Base-by-base conservation (phyloP, 2,329 filamentous ascomycete species). In the Clonostachys rosea region DNA sequence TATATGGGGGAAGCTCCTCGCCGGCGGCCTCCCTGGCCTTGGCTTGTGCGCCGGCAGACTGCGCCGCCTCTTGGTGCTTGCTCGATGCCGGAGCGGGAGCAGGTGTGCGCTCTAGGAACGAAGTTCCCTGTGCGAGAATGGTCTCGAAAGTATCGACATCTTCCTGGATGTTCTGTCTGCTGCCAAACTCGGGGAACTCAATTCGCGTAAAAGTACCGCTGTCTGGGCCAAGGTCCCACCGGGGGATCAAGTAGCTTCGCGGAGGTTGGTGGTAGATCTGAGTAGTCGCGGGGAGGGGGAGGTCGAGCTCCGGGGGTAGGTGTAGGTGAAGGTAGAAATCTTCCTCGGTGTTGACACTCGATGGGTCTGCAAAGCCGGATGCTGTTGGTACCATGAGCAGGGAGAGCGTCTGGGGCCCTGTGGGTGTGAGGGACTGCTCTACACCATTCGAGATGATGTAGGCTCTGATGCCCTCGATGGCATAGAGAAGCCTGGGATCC, bases 311-410 rank as follows among this genome's bases (percentile, higher is more conserved):
- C 17, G 92, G 92, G 13, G 92, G 91, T 10, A 97, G 83, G 59
- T 96, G 91, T 20, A 99, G 81, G 66, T 97, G 92, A 6, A 99
- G 83, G 65, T 97, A 97, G 71, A 96, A 97, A 73, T 97, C 94
- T 63, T 96, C 88, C 61, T 91, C 86, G 54, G 81, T 75, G 43
- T 63, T 56, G 42, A 76, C 74, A 47, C 81, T 48, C 12, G 73
- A 59, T 10, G 68, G 60, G 49, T 81, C 78, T 43, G 78, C 75
- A 58, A 82, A 88, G 20, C 86, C 80, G 33, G 89, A 89, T 14
- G 86, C 87, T 4, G 92, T 96, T 7, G 92, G 92, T 16, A 97
- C 92, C 92, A 97, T 97, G 58, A 97, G 72, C 48, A 97, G 77
- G 18, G 92, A 96, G 46, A 99, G 77, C 0, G 91, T 96, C 71